A percentile compares a stretch with the other conserved stretches of the same genome.
Conservation (phyloP, 345 rosid species). For the Diplotaxis tenuifolia region DNA sequence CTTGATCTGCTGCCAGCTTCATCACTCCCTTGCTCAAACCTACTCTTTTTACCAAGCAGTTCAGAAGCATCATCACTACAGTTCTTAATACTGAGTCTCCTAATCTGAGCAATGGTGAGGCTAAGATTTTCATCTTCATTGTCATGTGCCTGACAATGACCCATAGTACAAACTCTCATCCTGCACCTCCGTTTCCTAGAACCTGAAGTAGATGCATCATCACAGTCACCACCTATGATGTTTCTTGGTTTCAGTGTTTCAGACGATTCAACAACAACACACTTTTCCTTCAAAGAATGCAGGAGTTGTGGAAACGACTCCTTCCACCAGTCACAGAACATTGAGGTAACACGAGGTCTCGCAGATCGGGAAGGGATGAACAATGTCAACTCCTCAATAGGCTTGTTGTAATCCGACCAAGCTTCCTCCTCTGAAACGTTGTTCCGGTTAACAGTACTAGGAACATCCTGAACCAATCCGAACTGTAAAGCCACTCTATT, state of each 20-base stretch:
- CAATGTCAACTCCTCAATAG: conserved; percentile 26
- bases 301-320: not conserved
- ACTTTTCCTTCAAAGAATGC: not conserved
- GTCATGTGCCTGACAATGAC: not conserved
- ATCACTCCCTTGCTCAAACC: too few species aligned
- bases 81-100: not conserved
- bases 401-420: conserved; percentile 36
- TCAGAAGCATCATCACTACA: not conserved
- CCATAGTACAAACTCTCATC: not conserved
- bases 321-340: conserved; percentile 52
- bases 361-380: conserved; percentile 44
- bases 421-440: not conserved
- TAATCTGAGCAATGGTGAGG: not conserved
- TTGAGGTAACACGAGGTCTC: conserved; percentile 34
- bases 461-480: too few species aligned
- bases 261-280: not conserved
- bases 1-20: not conserved
- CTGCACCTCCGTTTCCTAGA: not conserved
- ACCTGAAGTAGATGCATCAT: not conserved
- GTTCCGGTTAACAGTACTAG: too few species aligned
- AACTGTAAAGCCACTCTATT: too few species aligned
- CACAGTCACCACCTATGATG: not conserved
- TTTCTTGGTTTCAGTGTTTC: conserved; percentile 3
- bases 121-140: not conserved
- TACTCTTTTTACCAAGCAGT: not conserved